Evolutionary conservation across 305 asterid species (phyloP), one percentile per base, ranked within the genome.

Genomic region (Rubia peregrina): DNA sequence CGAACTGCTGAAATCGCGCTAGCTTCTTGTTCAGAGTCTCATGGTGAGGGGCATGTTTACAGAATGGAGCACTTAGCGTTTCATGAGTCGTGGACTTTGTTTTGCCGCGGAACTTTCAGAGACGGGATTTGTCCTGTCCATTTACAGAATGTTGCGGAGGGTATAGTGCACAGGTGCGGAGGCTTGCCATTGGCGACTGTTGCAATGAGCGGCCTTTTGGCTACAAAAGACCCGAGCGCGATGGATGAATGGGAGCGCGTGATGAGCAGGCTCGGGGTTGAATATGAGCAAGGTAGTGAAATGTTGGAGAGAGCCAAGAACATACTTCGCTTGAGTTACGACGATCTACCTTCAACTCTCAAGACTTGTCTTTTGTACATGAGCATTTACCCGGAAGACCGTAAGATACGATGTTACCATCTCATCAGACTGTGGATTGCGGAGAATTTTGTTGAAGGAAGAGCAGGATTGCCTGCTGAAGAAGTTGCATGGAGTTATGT

Each of bases 41-140:
- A 36, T 33, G 36, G 36, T 33, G 38, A 33, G 3, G 78, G 75
- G 9, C 68, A 64, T 38, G 46, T 69, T 4, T 68, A 74, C 69
- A 46, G 16, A 7, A 64, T 83, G 75, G 30, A 57, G 7, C 69
- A 78, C 8, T 61, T 83, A 44, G 63, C 81, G 0, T 14, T 53
- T 51, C 46, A 69, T n/a, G 81, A 73, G 12, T 80, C 84, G 0
- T 63, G 82, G 81, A 74, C 41, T 26, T 71, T 80, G 41, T 80
- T 83, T 40, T 75, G 84, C 69, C 73, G 19, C 75, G 62, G 65
- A 11, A 73, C 74, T 16, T 83, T 83, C 51, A 65, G 24, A 8
- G 79, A 67, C 6, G 61, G 40, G 2, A 61, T 69, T 12, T 83
- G 84, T 53, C 87, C 84, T 67, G 43, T 2, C 24, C 44, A 48